Evolutionary conservation across 2,329 filamentous ascomycete species (phyloP).

Genomic region (Didymella pomorum): DNA sequence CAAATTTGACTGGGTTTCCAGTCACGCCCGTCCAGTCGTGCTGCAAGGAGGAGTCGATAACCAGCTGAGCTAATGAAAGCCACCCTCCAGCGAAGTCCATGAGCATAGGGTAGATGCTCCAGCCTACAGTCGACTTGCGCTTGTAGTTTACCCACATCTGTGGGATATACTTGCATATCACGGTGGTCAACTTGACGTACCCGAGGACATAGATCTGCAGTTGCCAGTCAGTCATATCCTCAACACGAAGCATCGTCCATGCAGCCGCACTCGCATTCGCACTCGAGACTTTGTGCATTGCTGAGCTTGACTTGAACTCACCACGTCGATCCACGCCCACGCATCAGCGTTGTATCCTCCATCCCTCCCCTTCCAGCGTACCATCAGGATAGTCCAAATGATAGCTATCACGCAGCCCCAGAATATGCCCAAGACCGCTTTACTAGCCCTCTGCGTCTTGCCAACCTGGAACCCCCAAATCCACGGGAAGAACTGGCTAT

Average conservation of each 20-base stretch:
- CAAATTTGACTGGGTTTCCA: conserved; percentile 91
- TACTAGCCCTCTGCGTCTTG: conserved; percentile 61
- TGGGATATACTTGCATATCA: conserved; percentile 90
- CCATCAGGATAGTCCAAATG: conserved; percentile 57
- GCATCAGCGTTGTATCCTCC: conserved; percentile 56
- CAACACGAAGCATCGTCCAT: not conserved
- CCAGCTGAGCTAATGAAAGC: conserved; percentile 80
- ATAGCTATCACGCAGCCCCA: conserved; percentile 71
- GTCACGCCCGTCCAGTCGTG: conserved; percentile 89
- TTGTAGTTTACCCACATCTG: conserved; percentile 75
- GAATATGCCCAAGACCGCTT: conserved; percentile 73
- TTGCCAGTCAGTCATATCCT: conserved; percentile 8
- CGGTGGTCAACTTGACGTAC: conserved; percentile 89
- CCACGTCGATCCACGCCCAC: conserved; percentile 72
- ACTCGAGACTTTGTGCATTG: too few relatives aligned
- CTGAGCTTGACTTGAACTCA: too few relatives aligned
- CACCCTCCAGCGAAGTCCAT: conserved; percentile 84
- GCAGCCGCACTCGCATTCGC: not conserved
- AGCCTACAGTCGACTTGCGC: conserved; percentile 84
- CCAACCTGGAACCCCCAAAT: conserved; percentile 79
- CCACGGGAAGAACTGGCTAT: conserved; percentile 75
- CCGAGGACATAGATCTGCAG: conserved; percentile 70
- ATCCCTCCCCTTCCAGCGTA: conserved; percentile 53
- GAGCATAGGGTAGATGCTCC: conserved; percentile 85
- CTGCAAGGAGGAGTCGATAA: conserved; percentile 84